Percentiles rank a stretch among this genome's conserved stretches.
Conservation (phyloP, 306 rosid species). For the Begonia peltatifolia region DNA sequence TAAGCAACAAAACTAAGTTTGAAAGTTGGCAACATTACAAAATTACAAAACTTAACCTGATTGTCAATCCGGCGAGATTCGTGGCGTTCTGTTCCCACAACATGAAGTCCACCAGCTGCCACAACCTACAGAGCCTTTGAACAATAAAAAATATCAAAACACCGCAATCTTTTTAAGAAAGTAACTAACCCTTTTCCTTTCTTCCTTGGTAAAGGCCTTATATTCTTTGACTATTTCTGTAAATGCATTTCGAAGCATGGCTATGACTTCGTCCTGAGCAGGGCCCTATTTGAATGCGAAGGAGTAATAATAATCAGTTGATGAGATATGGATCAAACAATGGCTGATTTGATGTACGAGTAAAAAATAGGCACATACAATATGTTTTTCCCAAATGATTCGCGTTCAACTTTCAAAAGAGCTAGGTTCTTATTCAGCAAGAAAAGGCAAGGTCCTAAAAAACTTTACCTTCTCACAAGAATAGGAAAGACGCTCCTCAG, state of each 20-base stretch:
- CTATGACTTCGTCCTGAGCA: slow-evolving; percentile 76
- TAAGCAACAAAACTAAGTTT: slow-evolving; percentile 9
- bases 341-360: neutral
- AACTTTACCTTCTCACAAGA: slow-evolving; percentile 73
- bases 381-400: too few species aligned
- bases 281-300: slow-evolving; percentile 47
- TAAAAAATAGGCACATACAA: neutral
- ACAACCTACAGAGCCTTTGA: slow-evolving; percentile 50
- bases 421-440: too few species aligned
- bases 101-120: slow-evolving; percentile 94
- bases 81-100: slow-evolving; percentile 90
- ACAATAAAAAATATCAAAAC: slow-evolving; percentile 6
- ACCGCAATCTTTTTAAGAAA: slow-evolving; percentile 5
- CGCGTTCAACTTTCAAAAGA: too few species aligned
- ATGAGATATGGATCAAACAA: neutral
- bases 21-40: neutral
- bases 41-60: slow-evolving; percentile 41
- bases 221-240: slow-evolving; percentile 68
- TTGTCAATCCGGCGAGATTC: slow-evolving; percentile 92
- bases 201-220: slow-evolving; percentile 79
- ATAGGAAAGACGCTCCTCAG: slow-evolving; percentile 94
- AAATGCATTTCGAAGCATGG: slow-evolving; percentile 65
- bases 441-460: neutral
- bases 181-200: slow-evolving; percentile 57
- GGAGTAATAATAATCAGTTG: neutral